Conservation (phyloP, 805 yeast genomes). For the Blastobotrys muscicola region DNA sequence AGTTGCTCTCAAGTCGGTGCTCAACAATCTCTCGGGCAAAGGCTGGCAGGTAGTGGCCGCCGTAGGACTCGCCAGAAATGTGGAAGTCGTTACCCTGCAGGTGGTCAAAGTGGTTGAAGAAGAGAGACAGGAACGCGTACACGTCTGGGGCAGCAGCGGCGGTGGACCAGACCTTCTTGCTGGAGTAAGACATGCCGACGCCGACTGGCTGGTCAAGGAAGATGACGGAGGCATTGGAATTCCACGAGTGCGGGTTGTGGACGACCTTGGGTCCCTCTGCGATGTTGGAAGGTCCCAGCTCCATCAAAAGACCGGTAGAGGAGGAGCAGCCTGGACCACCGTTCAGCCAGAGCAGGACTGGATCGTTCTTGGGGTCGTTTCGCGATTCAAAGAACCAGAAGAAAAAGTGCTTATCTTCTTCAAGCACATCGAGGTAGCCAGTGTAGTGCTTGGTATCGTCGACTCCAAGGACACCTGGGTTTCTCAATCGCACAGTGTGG, state of each 20-base stretch:
- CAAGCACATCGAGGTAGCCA: slow-evolving; percentile 76
- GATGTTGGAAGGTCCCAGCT: slow-evolving; percentile 73
- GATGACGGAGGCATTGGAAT: slow-evolving; percentile 72
- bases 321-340: slow-evolving; percentile 97
- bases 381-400: slow-evolving; percentile 81
- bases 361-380: slow-evolving; percentile 80
- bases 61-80: slow-evolving; percentile 85
- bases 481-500: slow-evolving; percentile 52
- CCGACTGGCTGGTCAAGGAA: slow-evolving; percentile 86
- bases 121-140: slow-evolving; percentile 66
- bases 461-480: slow-evolving; percentile 62
- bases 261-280: slow-evolving; percentile 50
- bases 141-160: slow-evolving; percentile 79
- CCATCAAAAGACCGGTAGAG: slow-evolving; percentile 76
- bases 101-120: slow-evolving; percentile 62
- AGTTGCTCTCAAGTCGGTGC: slow-evolving; percentile 45
- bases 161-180: slow-evolving; percentile 54
- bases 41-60: slow-evolving; percentile 86
- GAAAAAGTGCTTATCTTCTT: slow-evolving; percentile 79
- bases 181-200: slow-evolving; percentile 69
- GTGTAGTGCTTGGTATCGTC: slow-evolving; percentile 76
- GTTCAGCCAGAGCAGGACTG: slow-evolving; percentile 78
- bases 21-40: slow-evolving; percentile 73
- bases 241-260: slow-evolving; percentile 75
- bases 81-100: slow-evolving; percentile 56